Conservation (phyloP, 441 rosid species). For the Metrosideros polymorpha region DNA sequence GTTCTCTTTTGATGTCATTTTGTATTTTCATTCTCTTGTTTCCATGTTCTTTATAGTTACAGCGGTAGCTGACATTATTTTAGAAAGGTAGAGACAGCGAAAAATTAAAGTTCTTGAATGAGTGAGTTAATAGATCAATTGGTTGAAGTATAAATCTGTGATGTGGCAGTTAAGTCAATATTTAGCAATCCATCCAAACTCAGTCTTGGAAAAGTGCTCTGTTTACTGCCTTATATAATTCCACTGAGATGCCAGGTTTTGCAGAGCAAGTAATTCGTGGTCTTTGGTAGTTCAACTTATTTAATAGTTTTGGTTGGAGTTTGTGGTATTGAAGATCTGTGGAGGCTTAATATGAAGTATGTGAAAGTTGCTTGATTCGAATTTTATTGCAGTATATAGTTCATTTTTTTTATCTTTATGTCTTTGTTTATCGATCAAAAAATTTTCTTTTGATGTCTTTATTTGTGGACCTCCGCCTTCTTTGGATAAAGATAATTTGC, state of each 20-base stretch:
- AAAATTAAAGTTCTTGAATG: not conserved
- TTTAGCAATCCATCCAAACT: not conserved
- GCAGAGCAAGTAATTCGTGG: not conserved
- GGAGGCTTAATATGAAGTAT: not conserved
- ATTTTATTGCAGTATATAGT: too few species aligned
- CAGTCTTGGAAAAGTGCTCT: not conserved
- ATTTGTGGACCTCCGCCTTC: not conserved
- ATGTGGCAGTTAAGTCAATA: not conserved
- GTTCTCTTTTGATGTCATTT: not conserved
- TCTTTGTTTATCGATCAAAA: not conserved
- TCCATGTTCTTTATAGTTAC: not conserved
- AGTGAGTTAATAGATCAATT: not conserved
- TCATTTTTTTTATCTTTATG: not conserved
- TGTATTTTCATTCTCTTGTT: not conserved
- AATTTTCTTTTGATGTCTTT: not conserved
- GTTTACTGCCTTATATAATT: not conserved
- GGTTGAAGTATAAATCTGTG: not conserved
- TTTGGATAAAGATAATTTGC: not conserved
- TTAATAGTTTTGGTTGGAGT: not conserved
- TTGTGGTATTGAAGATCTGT: not conserved
- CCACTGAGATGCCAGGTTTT: not conserved
- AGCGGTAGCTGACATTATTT: not conserved
- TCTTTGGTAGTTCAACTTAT: not conserved
- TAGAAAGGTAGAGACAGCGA: not conserved
- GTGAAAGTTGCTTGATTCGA: not conserved